Conservation (phyloP, 1,139 yeast species). For the Candida pseudocylindracea region DNA sequence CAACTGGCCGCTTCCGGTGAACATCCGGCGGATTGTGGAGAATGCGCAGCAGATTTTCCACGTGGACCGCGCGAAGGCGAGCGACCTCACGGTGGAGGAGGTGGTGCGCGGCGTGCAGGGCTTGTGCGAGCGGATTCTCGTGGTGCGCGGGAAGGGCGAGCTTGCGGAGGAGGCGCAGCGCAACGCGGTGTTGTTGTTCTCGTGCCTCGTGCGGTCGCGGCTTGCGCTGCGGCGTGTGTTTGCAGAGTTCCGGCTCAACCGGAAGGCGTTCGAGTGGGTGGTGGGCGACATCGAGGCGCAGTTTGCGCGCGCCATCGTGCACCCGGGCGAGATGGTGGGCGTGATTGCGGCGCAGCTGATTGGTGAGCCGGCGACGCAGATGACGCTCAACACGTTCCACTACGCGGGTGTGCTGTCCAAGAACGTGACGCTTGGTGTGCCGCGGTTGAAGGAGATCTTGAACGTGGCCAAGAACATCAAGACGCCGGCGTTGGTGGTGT, state of each 20-base stretch:
- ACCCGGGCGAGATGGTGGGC: slow-evolving; percentile 99
- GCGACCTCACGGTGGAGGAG: slow-evolving; percentile 73
- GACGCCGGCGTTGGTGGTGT: slow-evolving; percentile 95
- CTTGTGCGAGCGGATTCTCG: slow-evolving; percentile 43
- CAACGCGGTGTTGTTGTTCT: slow-evolving; percentile 80
- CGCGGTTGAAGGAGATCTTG: slow-evolving; percentile 96
- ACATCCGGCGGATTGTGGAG: slow-evolving; percentile 87
- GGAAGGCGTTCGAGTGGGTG: slow-evolving; percentile 88
- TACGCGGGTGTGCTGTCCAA: slow-evolving; percentile 99
- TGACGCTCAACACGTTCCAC: slow-evolving; percentile 98
- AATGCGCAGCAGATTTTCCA: slow-evolving; percentile 96
- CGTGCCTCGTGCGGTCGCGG: slow-evolving; percentile 80
- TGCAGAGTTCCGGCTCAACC: slow-evolving; percentile 73
- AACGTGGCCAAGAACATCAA: slow-evolving; percentile 96
- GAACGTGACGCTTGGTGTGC: slow-evolving; percentile 98
- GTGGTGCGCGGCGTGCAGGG: slow-evolving; percentile 53
- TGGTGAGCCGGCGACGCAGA: slow-evolving; percentile 99
- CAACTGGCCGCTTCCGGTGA: slow-evolving; percentile 96
- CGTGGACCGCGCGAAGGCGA: slow-evolving; percentile 74
- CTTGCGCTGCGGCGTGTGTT: slow-evolving; percentile 78
- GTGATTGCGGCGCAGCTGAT: slow-evolving; percentile 97
- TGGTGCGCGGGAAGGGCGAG: slow-evolving; percentile 64
- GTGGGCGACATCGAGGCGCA: slow-evolving; percentile 85
- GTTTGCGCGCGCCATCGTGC: slow-evolving; percentile 80
- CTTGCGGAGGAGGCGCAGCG: slow-evolving; percentile 72